Evolutionary conservation across 768 basidiomycete genomes (phyloP), one percentile per base, ranked within the genome.

Genomic region (Trametes villosa): DNA sequence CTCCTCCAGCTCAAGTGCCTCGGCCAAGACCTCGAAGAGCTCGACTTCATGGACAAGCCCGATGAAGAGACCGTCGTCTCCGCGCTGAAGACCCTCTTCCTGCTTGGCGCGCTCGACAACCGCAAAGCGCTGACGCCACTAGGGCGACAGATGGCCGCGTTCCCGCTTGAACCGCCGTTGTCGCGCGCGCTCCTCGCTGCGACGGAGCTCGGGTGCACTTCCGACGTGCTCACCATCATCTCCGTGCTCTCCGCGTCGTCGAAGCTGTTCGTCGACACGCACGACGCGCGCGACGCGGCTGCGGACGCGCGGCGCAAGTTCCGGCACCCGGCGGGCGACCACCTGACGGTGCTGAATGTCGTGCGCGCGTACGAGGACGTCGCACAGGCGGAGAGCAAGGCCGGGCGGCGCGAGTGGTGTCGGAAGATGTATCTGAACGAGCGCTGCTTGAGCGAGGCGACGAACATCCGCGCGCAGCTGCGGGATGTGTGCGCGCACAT

Each of bases 41-140:
- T 98, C 29, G 89, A 94, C 50, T 88, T 93, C 61, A 92, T 99
- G 86, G 96, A 98, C 70, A 81, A 81, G 65, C 96, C 96, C 0
- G 89, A 93, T 34, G 68, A 74, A 2, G 84, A 89, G 38, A 83
- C 88, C 12, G 82, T 89, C 60, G 64, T 71, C 5, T 83, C 85
- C 5, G 87, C 89, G 12, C 73, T 91, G 4, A 86, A 86, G 71
- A 84, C 85, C 0, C 83, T 99, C 15, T 91, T 85, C 77, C 77
- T 93, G 2, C 82, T 98, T 9, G 87, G 86, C 15, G 96, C 96
- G 13, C 79, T 98, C 59, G 83, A 90, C 70, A 75, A 82, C 34
- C 79, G 80, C 17, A 86, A 84, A 59, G 69, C 70, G 6, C 78
- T 99, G 53, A 97, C 95, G 0, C 66, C 78, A 0, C 73, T 90